Evolutionary conservation across 2,329 filamentous ascomycete species (phyloP), one percentile per base, ranked within the genome.

Genomic region (Xylariaceae sp.): DNA sequence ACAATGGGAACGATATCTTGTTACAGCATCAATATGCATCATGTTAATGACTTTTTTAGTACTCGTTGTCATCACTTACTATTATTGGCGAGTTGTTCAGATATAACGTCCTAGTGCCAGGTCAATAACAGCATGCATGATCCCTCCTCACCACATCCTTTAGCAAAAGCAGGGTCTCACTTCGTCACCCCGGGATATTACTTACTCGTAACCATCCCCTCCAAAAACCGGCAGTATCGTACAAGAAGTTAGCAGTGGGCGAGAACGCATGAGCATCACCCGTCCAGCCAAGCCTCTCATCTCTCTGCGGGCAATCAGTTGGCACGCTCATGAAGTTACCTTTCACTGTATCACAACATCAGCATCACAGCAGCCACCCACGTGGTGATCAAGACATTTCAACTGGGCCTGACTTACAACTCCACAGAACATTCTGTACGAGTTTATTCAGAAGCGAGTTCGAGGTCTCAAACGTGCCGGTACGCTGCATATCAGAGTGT

Each of bases 311-410:
- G 41, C 69, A 71, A 34, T 86, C 83, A 0, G 82, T 85, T 0
- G 82, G 82, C 0, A 85, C 69, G 0, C 76, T 77, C 2, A 85
- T 64, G 64, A 86, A 85, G 63, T 86, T 86, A 0, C 82, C 82
- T 34, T 77, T 76, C 78, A 84, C 65, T 66, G 10, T 9, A 48
- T 8, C 39, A n/a, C 13, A 3, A 7, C 13, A 17, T 44, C 9
- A 13, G 5, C 13, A 45, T 45, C 37, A 41, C 37, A 41, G 9
- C 17, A 37, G 57, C 47, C 11, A 23, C 61, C 9, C 48, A 47
- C 23, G 13, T 18, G 6, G 18, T 45, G n/a, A 23, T 3, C 4
- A 13, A n/a, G 48, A 30, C 23, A 30, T 30, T 30, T 30, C 4
- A 30, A 30, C 23, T 30, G 23, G 23, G 23, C 23, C 23, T 41